Percentiles rank a stretch among this genome's conserved stretches.
Evolutionary conservation across 23 red algal species (phyloP).

Genomic region (Agarophyton chilense): DNA sequence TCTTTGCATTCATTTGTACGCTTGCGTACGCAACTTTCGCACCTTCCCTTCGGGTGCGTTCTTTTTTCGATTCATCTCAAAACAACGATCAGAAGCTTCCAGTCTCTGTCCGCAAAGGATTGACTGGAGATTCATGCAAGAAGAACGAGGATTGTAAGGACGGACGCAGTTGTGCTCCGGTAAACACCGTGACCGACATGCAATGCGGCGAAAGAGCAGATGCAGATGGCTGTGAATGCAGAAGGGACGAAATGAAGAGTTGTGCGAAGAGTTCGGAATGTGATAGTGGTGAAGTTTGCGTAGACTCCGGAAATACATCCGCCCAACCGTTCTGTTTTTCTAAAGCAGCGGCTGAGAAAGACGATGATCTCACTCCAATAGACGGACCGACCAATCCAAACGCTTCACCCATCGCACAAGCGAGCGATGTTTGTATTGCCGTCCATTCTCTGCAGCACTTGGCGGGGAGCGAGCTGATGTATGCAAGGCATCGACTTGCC

Average conservation of each 20-base stretch:
- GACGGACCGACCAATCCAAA: constrained; percentile 14
- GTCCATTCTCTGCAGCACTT: constrained; percentile 14
- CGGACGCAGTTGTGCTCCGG: constrained; percentile 10
- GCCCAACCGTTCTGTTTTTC: constrained; percentile 19
- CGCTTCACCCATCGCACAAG: background rate
- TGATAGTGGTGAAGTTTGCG: constrained; percentile 22
- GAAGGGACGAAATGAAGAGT: background rate
- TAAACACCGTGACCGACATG: background rate
- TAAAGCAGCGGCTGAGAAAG: background rate
- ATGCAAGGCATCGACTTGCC: constrained; percentile 2
- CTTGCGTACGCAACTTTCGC: background rate
- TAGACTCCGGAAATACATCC: constrained; percentile 13
- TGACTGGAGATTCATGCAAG: constrained; percentile 41
- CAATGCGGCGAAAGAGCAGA: constrained; percentile 13
- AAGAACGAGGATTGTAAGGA: constrained; percentile 19
- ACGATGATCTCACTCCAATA: constrained; percentile 20
- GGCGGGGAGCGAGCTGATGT: background rate
- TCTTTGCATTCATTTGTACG: background rate
- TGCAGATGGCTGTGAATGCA: constrained; percentile 1
- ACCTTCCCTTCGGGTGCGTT: background rate
- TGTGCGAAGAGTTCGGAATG: constrained; percentile 4
- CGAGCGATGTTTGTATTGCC: constrained; percentile 37
- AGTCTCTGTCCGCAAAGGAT: background rate
- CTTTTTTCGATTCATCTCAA: background rate
- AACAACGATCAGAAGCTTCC: background rate